Percentiles rank a stretch among this genome's conserved stretches.
Evolutionary conservation across 148 eudicot genomes (phyloP).

Genomic region (Fagopyrum tataricum): DNA sequence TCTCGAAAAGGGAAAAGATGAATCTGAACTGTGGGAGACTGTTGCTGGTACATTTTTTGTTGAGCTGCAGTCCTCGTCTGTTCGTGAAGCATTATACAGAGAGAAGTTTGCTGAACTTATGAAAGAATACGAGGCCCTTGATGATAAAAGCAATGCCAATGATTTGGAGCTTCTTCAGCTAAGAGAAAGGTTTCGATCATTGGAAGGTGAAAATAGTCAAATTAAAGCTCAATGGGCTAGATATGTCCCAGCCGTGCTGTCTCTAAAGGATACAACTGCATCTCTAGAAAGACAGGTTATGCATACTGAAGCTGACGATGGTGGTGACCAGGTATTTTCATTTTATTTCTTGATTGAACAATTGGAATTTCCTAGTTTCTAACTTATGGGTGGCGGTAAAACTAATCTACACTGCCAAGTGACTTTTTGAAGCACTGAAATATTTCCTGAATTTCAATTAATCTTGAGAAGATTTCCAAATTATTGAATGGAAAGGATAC

Average conservation of each 20-base stretch:
- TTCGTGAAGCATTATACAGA: conserved; percentile 49
- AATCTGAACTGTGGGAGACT: conserved; percentile 55
- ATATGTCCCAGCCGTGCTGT: conserved; percentile 45
- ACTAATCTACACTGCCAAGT: not conserved
- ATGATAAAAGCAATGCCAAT: conserved; percentile 39
- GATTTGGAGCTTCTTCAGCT: conserved; percentile 35
- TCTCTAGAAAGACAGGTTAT: conserved; percentile 59
- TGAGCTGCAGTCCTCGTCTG: conserved; percentile 51
- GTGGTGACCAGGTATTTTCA: conserved; percentile 36
- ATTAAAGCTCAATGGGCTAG: conserved; percentile 59
- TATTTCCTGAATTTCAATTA: too few species aligned
- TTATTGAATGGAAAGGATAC: too few species aligned
- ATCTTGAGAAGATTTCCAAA: too few species aligned
- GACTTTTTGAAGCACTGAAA: not conserved
- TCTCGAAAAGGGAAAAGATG: conserved; percentile 44
- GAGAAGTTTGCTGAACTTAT: conserved; percentile 63
- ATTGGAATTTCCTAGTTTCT: not conserved
- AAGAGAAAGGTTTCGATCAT: conserved; percentile 38
- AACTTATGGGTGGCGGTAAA: not conserved
- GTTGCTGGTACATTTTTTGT: conserved; percentile 45
- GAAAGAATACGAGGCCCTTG: conserved; percentile 37
- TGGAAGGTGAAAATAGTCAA: conserved; percentile 66
- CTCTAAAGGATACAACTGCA: conserved; percentile 53
- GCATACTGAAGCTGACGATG: conserved; percentile 25
- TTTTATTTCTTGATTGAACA: not conserved